A percentile compares a stretch with the other conserved stretches of the same genome.
Conservation (phyloP, 495 filamentous ascomycete species). For the Podospora australis region DNA sequence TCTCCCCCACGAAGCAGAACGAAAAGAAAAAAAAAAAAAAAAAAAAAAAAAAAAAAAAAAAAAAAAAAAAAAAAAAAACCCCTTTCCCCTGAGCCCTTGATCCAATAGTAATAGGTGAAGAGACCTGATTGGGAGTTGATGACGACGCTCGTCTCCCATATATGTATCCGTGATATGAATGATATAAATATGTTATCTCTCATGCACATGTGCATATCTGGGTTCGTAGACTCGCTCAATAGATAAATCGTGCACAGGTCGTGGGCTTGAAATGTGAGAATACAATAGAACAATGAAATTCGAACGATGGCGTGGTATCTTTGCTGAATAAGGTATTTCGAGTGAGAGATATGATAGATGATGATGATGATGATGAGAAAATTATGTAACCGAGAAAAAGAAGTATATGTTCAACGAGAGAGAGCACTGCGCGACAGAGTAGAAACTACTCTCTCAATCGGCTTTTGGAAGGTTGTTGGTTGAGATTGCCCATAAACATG, state of each 20-base stretch:
- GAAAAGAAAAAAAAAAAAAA: no score
- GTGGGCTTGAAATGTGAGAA: background rate
- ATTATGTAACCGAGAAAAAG: constrained; percentile 2
- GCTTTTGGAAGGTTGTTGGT: constrained; percentile 39
- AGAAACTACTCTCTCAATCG: constrained; percentile 31
- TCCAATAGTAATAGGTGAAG: no score
- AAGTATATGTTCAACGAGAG: constrained; percentile 7
- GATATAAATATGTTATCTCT: background rate
- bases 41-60: no score
- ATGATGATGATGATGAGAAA: no score
- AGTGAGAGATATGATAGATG: no score
- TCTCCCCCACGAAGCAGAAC: no score
- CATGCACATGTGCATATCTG: background rate
- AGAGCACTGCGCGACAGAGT: background rate
- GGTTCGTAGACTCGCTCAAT: background rate
- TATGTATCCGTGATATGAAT: no score
- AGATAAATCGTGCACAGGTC: background rate
- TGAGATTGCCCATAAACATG: constrained; percentile 43
- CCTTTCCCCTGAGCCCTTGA: no score
- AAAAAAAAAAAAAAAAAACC: no score
- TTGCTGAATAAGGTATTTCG: no score
- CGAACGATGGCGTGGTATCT: constrained; percentile 2
- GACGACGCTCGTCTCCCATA: no score
- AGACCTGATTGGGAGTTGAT: no score
- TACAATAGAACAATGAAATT: constrained; percentile 6